A percentile compares a stretch with the other conserved stretches of the same genome.
Evolutionary conservation across 176 grass and related monocot genomes (phyloP).

Genomic region (Chrysopogon serrulatus): DNA sequence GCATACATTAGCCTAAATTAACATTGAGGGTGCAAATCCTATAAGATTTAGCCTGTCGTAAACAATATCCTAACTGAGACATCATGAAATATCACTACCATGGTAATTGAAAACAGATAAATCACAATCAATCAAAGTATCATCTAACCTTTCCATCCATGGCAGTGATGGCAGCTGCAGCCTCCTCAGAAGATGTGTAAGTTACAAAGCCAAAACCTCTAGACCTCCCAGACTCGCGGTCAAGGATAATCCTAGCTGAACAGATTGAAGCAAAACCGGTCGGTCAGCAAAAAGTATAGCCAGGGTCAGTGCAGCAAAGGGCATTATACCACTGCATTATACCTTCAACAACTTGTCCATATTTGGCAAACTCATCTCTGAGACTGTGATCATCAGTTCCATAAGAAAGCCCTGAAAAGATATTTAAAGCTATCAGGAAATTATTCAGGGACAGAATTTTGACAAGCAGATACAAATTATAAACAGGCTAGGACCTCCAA

Average conservation of each 20-base stretch:
- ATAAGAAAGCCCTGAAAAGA: constrained; percentile 67
- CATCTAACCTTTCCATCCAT: constrained; percentile 72
- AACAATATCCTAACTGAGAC: neutral
- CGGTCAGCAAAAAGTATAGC: neutral
- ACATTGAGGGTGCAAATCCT: neutral
- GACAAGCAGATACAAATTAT: neutral
- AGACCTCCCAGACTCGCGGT: constrained; percentile 81
- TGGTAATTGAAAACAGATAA: neutral
- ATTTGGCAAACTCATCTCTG: constrained; percentile 54
- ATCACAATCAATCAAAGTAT: neutral
- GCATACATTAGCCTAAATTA: neutral
- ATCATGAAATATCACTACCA: neutral
- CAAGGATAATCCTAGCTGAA: constrained; percentile 79
- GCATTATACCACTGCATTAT: neutral
- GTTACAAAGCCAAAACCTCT: constrained; percentile 98
- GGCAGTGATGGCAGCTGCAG: constrained; percentile 73
- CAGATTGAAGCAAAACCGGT: neutral
- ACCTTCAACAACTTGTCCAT: constrained; percentile 84
- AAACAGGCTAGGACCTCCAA: constrained; percentile 53
- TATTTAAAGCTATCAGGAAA: neutral
- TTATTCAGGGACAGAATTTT: neutral
- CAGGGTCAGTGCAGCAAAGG: neutral
- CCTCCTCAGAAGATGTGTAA: constrained; percentile 68
- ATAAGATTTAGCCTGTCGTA: neutral
- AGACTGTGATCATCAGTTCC: constrained; percentile 58